Conservation (phyloP, 768 basidiomycete genomes). For the Lactarius quietus region DNA sequence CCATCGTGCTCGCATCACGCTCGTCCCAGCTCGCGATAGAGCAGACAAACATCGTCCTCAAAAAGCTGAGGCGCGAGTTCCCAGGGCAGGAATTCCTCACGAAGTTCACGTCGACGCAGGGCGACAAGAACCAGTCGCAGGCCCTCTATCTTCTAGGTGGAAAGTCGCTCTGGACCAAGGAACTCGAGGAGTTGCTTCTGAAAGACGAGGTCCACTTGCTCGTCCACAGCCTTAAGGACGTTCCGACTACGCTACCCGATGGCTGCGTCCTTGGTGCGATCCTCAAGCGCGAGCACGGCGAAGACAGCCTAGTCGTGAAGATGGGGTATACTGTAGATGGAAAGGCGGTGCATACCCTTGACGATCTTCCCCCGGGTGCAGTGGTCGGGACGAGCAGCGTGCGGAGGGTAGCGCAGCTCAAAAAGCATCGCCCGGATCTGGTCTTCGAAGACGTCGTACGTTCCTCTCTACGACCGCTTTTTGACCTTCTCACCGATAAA, state of each 20-base stretch:
- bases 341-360: conserved; percentile 57
- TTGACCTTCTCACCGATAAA: neutral
- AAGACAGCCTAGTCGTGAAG: conserved; percentile 87
- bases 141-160: conserved; percentile 84
- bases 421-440: conserved; percentile 69
- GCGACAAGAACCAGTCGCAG: conserved; percentile 87
- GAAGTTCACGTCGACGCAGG: conserved; percentile 67
- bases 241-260: conserved; percentile 81
- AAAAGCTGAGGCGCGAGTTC: conserved; percentile 54
- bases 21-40: conserved; percentile 85
- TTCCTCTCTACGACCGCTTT: conserved; percentile 25
- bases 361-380: conserved; percentile 81
- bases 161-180: conserved; percentile 95
- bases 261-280: conserved; percentile 86
- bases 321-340: conserved; percentile 43
- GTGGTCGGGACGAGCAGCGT: conserved; percentile 97
- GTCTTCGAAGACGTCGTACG: conserved; percentile 87
- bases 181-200: conserved; percentile 83
- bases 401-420: conserved; percentile 85
- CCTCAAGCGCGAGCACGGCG: conserved; percentile 81
- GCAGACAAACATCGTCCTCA: conserved; percentile 80
- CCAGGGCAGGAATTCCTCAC: conserved; percentile 50
- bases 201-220: conserved; percentile 80
- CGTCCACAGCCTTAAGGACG: conserved; percentile 90
- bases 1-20: conserved; percentile 78